Percentiles rank a stretch among this genome's conserved stretches.
phyloP scores from a whole-genome alignment of 177 flowering plant species.

The Telopea speciosissima region DNA sequence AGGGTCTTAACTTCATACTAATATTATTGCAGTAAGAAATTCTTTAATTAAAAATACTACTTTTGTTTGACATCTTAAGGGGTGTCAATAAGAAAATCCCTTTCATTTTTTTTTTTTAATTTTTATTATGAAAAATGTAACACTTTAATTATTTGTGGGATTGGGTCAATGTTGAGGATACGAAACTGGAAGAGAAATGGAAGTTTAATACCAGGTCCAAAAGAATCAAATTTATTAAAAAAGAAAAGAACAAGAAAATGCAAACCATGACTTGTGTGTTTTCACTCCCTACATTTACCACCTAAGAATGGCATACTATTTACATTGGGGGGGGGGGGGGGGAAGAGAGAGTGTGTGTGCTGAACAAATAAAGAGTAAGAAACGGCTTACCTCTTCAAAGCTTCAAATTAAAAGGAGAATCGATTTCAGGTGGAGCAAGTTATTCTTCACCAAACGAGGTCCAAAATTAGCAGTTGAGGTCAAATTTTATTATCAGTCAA shows the following conservation, averaged over 20 bases:
- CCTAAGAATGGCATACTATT: neutral
- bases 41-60: too few species aligned
- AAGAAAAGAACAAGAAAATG: neutral
- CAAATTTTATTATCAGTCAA: neutral
- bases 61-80: too few species aligned
- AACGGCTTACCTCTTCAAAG: slow-evolving; percentile 7
- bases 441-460: neutral
- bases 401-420: slow-evolving; percentile 1
- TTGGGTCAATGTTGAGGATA: neutral
- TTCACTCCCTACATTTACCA: neutral
- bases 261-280: neutral
- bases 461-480: neutral
- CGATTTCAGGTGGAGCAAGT: slow-evolving; percentile 2
- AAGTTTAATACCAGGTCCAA: too few species aligned
- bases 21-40: neutral
- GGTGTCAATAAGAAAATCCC: too few species aligned
- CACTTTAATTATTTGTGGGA: neutral
- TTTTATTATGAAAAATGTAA: neutral
- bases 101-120: too few species aligned
- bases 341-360: too few species aligned
- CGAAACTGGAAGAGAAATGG: neutral
- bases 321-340: too few species aligned
- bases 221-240: too few species aligned
- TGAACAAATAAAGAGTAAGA: neutral
- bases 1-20: neutral